These are phyloP conservation scores for Sphagnum fallax DNA, from an alignment of 228 moss, liverwort and hornwort genomes.

Conservation along the genomic window DNA sequence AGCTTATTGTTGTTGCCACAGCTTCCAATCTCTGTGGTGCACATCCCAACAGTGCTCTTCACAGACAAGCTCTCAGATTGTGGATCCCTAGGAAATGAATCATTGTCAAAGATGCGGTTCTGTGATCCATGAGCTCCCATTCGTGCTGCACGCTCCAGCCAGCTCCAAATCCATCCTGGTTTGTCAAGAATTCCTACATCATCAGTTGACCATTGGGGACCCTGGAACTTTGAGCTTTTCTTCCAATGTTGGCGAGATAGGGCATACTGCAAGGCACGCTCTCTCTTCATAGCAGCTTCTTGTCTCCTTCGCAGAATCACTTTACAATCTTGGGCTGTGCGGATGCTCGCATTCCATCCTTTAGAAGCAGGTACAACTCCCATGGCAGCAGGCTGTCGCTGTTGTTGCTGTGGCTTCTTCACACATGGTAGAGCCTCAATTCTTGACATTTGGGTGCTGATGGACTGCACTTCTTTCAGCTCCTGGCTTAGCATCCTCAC, in stretches of 20 bases:
- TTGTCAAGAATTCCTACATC: constrained; percentile 35
- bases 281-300: constrained; percentile 49
- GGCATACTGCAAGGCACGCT: constrained; percentile 58
- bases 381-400: constrained; percentile 5
- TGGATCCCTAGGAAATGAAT: constrained; percentile 20
- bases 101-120: constrained; percentile 25
- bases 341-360: constrained; percentile 56
- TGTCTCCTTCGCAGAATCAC: constrained; percentile 33
- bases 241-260: constrained; percentile 46
- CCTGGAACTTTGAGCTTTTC: constrained; percentile 14
- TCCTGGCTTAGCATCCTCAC: constrained; percentile 5
- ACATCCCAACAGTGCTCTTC: constrained; percentile 65
- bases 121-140: constrained; percentile 37
- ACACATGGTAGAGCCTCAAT: constrained; percentile 30
- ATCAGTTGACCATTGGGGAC: constrained; percentile 29
- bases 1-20: neutral
- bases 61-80: constrained; percentile 48
- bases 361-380: neutral
- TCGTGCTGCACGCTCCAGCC: constrained; percentile 53
- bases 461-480: constrained; percentile 18
- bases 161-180: constrained; percentile 52
- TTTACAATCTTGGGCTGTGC: constrained; percentile 49
- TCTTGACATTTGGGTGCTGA: constrained; percentile 53
- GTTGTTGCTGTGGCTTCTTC: constrained; percentile 1
- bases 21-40: constrained; percentile 52